phyloP scores from a whole-genome alignment of 2,329 filamentous ascomycete genomes.

The Neurospora sp. region DNA sequence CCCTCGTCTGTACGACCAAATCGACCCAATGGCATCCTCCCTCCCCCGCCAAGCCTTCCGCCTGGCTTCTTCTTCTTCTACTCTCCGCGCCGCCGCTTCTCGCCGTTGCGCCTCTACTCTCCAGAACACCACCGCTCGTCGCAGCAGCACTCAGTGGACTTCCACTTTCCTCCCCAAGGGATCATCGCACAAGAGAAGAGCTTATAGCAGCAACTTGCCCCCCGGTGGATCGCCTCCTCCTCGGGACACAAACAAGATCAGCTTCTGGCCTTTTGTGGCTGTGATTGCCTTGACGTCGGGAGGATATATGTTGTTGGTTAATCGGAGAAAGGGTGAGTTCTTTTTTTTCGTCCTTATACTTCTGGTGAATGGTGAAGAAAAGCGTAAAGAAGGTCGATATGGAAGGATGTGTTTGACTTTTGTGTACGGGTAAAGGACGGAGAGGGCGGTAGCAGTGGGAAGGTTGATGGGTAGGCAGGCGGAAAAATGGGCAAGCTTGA shows the following conservation, averaged over 20 bases:
- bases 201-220: constrained; percentile 19
- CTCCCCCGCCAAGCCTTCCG: neutral
- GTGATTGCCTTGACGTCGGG: constrained; percentile 38
- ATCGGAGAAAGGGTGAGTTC: constrained; percentile 37
- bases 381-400: too few species aligned
- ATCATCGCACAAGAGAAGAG: constrained; percentile 6
- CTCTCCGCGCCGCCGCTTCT: neutral
- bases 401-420: too few species aligned
- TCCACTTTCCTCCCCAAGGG: neutral
- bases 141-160: neutral
- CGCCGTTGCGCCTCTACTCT: neutral
- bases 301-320: constrained; percentile 40
- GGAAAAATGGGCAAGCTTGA: too few species aligned
- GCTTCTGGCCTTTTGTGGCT: constrained; percentile 48
- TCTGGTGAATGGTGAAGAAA: neutral
- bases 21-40: neutral
- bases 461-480: too few species aligned
- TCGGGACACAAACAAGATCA: constrained; percentile 25
- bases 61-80: neutral
- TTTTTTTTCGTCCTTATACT: neutral
- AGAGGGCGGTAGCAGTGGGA: too few species aligned
- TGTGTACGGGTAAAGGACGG: too few species aligned
- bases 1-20: neutral
- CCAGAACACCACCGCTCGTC: neutral
- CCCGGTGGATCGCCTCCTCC: constrained; percentile 6